These are phyloP conservation scores for Lathyrus oleraceus DNA, from an alignment of 306 rosid species.

Conservation along the genomic window DNA sequence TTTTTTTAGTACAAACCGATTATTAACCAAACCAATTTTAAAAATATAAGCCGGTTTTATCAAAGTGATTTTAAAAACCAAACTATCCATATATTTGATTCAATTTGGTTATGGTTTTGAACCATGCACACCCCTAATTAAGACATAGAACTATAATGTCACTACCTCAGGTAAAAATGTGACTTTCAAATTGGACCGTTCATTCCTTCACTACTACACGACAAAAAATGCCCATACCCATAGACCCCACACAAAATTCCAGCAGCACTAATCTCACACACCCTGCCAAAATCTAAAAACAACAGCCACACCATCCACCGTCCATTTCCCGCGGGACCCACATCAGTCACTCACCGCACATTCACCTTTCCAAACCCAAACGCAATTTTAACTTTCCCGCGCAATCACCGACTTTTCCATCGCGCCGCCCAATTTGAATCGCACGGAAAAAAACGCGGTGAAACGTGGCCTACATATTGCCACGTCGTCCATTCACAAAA, in stretches of 20 bases:
- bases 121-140: too few relatives aligned
- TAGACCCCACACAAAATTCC: neutral
- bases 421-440: conserved; percentile 52
- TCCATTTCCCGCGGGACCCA: neutral
- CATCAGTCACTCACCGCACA: conserved; percentile 24
- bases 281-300: neutral
- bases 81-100: too few relatives aligned
- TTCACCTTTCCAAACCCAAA: conserved; percentile 7
- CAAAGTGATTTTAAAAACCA: too few relatives aligned
- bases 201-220: neutral
- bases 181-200: too few relatives aligned
- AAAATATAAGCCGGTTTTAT: too few relatives aligned
- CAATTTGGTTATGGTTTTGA: too few relatives aligned
- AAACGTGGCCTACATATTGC: conserved; percentile 16
- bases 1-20: too few relatives aligned
- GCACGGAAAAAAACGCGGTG: conserved; percentile 34
- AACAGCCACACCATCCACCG: conserved; percentile 23
- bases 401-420: conserved; percentile 42
- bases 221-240: conserved; percentile 38
- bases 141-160: too few relatives aligned
- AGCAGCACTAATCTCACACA: conserved; percentile 6
- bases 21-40: too few relatives aligned
- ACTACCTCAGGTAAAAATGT: too few relatives aligned
- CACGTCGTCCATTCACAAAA: neutral
- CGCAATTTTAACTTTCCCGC: conserved; percentile 52